Evolutionary conservation across 2,329 filamentous ascomycete genomes (phyloP).

Genomic region (Polytolypa hystricis): DNA sequence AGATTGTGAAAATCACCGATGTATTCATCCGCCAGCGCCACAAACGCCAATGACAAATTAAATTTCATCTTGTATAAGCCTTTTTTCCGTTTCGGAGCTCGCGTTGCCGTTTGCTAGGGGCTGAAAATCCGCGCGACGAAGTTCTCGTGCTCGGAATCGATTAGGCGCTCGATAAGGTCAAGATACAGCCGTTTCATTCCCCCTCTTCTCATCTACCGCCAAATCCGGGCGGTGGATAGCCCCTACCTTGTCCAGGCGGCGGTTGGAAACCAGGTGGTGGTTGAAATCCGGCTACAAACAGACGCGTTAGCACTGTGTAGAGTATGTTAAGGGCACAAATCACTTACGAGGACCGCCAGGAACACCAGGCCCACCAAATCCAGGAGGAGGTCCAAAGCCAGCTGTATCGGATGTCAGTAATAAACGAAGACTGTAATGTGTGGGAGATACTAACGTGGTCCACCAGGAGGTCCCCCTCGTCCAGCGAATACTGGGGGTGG

Average conservation of each 20-base stretch:
- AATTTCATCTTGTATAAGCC: too few relatives aligned
- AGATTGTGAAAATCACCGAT: too few relatives aligned
- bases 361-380: constrained; percentile 34
- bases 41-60: too few relatives aligned
- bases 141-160: constrained; percentile 7
- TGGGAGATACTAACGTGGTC: constrained; percentile 37
- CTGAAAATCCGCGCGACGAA: not conserved
- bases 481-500: constrained; percentile 41
- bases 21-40: too few relatives aligned
- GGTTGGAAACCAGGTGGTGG: constrained; percentile 66
- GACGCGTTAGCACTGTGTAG: constrained; percentile 28
- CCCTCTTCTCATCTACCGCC: constrained; percentile 33
- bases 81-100: too few relatives aligned
- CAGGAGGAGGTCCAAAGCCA: constrained; percentile 38
- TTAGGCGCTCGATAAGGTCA: too few relatives aligned
- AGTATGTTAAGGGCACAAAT: constrained; percentile 11
- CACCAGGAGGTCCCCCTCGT: constrained; percentile 40
- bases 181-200: too few relatives aligned
- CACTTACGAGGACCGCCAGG: constrained; percentile 34
- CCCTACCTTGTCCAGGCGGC: constrained; percentile 46
- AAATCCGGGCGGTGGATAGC: constrained; percentile 42
- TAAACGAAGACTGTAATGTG: too few relatives aligned
- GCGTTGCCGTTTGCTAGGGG: too few relatives aligned
- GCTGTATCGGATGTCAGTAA: constrained; percentile 23
- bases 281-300: constrained; percentile 39